Base-by-base conservation (phyloP, 2,329 filamentous ascomycete genomes). In the Blumeriella jaapii region DNA sequence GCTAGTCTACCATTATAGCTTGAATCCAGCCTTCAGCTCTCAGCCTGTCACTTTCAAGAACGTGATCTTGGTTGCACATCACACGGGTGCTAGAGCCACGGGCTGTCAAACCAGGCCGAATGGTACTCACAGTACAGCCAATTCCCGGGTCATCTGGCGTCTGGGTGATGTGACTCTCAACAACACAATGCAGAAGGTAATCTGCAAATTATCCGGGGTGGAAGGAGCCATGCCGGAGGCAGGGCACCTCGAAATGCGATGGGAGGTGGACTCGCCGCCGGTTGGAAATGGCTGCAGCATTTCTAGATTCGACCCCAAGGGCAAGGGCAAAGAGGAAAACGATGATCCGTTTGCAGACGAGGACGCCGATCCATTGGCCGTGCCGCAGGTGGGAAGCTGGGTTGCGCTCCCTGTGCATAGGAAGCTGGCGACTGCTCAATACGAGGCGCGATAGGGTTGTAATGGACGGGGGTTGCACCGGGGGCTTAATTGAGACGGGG, bases 171-270 rank as follows among this genome's bases (percentile, higher is more conserved):
- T 96, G 11, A 80, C 74, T 0, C 65, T 81, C 26, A 70, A 69
- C 11, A 58, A 78, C 1, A 65, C 67, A 28, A 61, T 74, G 45
- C 70, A 80, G 51, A 89, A 85, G 60, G 74, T 95, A 39, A 77
- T 94, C 5, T 91, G 85, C 40, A 74, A 86, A 3, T 82, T 98
- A 48, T 63, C 70, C 7, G 68, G 78, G 15, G 83, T 82, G 0
- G 79, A 87, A 20, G 74, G 73, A 15, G 67, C 74, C 33, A 74
- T 74, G 49, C 77, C 82, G 0, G 75, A 74, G 44, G 73, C 82
- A 4, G 85, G 86, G 0, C 76, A 74, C 35, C 70, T 93, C 6
- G 89, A 98, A 56, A 83, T 83, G 1, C 68, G 78, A 37, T 95
- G 87, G 76, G 86, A 94, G 55, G 62, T 80, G 2, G 31, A 29